These are phyloP conservation scores for Silene noctiflora DNA, from an alignment of 179 eudicot genomes.

Conservation along the genomic window DNA sequence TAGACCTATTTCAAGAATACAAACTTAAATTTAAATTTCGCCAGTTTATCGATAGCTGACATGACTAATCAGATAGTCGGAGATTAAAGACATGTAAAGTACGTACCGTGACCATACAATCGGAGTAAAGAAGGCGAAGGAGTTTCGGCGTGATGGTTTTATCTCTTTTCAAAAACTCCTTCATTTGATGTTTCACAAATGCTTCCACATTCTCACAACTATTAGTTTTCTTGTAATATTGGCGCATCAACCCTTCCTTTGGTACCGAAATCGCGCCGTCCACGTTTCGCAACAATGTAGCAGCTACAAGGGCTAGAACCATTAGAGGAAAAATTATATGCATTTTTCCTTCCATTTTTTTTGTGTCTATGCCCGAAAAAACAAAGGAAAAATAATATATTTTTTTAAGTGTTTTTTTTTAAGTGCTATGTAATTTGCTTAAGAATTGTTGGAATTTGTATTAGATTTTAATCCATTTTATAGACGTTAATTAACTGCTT, in stretches of 20 bases:
- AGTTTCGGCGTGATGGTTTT: conserved; percentile 48
- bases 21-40: too few relatives aligned
- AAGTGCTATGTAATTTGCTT: not conserved
- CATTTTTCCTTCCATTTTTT: conserved; percentile 27
- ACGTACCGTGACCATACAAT: conserved; percentile 66
- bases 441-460: too few relatives aligned
- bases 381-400: not conserved
- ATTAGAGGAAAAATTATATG: not conserved
- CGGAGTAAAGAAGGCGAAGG: conserved; percentile 53
- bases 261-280: conserved; percentile 40
- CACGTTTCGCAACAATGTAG: conserved; percentile 7
- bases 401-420: not conserved
- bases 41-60: too few relatives aligned
- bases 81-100: not conserved
- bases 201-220: conserved; percentile 56
- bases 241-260: conserved; percentile 35
- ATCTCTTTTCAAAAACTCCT: conserved; percentile 30
- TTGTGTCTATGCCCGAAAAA: conserved; percentile 6
- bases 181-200: conserved; percentile 47
- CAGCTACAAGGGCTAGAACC: conserved; percentile 24
- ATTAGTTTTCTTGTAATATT: conserved; percentile 62
- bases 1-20: too few relatives aligned
- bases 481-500: not conserved
- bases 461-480: not conserved
- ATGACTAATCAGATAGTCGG: not conserved